These are phyloP conservation scores for Sodiomyces alkalinus DNA, from an alignment of 2,329 filamentous ascomycete species.

Conservation along the genomic window DNA sequence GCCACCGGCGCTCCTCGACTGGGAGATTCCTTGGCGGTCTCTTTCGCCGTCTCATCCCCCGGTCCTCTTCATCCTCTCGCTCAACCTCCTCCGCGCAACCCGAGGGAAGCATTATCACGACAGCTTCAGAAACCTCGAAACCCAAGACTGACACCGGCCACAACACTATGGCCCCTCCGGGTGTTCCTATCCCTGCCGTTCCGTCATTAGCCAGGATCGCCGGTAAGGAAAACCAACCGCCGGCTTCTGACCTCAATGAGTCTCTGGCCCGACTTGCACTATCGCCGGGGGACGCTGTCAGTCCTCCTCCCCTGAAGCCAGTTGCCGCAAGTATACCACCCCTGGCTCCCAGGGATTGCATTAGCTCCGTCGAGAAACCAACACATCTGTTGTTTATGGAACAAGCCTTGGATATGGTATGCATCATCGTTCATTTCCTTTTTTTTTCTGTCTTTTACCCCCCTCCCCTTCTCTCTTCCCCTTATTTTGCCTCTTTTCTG, in stretches of 20 bases:
- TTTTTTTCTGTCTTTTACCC: background rate
- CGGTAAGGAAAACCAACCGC: slow-evolving; percentile 17
- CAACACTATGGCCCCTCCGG: slow-evolving; percentile 11
- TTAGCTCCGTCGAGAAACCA: slow-evolving; percentile 17
- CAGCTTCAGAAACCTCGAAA: slow-evolving; percentile 4
- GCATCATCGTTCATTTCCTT: background rate
- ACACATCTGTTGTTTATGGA: slow-evolving; percentile 55
- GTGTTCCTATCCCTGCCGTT: too few relatives aligned
- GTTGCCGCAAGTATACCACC: background rate
- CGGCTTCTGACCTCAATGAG: slow-evolving; percentile 4
- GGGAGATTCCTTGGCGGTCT: slow-evolving; percentile 6
- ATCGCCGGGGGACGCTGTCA: background rate
- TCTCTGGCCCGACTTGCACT: slow-evolving; percentile 10
- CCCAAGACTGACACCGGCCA: slow-evolving; percentile 1
- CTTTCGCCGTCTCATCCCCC: slow-evolving; percentile 6
- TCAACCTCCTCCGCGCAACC: background rate
- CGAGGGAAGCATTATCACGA: slow-evolving; percentile 1
- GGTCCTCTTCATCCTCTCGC: slow-evolving; percentile 2
- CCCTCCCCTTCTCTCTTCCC: too few relatives aligned
- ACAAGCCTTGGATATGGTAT: slow-evolving; percentile 74
- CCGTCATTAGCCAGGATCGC: background rate
- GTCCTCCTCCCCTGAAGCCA: slow-evolving; percentile 2
- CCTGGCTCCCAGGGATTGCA: background rate
- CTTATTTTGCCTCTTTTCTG: too few relatives aligned
- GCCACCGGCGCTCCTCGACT: slow-evolving; percentile 5